Conservation (phyloP, 306 rosid species). For the Fagus sylvatica region DNA sequence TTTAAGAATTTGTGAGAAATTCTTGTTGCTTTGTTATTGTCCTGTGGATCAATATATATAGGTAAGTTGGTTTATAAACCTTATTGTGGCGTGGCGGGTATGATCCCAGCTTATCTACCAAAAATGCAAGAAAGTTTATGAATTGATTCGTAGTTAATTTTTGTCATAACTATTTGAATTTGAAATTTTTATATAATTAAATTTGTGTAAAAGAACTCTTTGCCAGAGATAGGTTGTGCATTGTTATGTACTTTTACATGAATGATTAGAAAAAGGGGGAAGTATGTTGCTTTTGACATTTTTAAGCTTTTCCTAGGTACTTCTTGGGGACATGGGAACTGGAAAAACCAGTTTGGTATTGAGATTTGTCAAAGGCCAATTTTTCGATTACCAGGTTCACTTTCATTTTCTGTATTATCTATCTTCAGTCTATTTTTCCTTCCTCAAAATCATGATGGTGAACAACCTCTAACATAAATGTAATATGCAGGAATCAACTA, state of each 20-base stretch:
- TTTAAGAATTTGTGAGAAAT: not conserved
- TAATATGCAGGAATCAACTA: constrained; percentile 75
- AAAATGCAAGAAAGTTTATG: not conserved
- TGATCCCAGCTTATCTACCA: not conserved
- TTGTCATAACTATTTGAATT: not conserved
- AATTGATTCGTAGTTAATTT: not conserved
- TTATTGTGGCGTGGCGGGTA: not conserved
- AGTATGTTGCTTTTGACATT: not conserved
- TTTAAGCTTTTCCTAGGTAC: constrained; percentile 48
- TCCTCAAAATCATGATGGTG: constrained; percentile 1
- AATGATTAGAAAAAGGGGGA: not conserved
- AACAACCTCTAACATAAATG: not conserved
- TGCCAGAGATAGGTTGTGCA: not conserved
- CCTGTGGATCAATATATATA: not conserved
- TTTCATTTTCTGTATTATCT: not conserved
- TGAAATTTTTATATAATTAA: not conserved
- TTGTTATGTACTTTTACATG: not conserved
- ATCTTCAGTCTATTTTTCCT: not conserved
- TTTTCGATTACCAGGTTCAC: constrained; percentile 75
- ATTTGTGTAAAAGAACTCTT: not conserved
- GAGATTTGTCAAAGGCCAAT: constrained; percentile 87
- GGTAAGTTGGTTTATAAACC: not conserved
- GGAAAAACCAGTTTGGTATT: constrained; percentile 88
- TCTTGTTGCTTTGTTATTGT: not conserved
- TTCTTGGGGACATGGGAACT: constrained; percentile 90